Conservation (phyloP, 1,139 yeast species). For the Yamadazyma sp. region DNA sequence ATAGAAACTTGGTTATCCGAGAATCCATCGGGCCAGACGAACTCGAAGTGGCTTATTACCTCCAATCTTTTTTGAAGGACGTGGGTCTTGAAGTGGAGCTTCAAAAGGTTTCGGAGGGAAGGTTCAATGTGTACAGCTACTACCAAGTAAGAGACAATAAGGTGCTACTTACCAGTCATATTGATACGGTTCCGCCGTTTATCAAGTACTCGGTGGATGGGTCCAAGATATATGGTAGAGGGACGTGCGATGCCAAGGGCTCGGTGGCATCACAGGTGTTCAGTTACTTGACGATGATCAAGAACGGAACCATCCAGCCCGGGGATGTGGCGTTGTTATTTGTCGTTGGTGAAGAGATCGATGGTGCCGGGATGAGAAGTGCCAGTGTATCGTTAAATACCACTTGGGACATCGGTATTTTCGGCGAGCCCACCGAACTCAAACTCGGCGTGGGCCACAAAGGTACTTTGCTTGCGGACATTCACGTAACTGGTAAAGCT, state of each 20-base stretch:
- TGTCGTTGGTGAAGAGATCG: conserved; percentile 70
- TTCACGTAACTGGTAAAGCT: conserved; percentile 55
- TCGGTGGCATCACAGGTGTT: conserved; percentile 64
- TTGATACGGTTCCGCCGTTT: conserved; percentile 73
- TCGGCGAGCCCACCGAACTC: conserved; percentile 76
- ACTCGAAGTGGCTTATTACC: conserved; percentile 27
- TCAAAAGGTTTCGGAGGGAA: conserved; percentile 31
- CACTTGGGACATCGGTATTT: conserved; percentile 60
- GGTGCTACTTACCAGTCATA: conserved; percentile 61
- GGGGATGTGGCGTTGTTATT: conserved; percentile 61
- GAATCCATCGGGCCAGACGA: conserved; percentile 39
- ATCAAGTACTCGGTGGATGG: conserved; percentile 53
- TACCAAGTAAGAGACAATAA: conserved; percentile 53
- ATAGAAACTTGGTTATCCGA: conserved; percentile 33
- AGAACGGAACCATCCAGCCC: conserved; percentile 35
- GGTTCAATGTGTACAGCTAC: conserved; percentile 62
- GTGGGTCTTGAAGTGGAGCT: conserved; percentile 55
- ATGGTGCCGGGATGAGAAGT: conserved; percentile 58
- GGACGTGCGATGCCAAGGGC: conserved; percentile 67
- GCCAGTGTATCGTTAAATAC: conserved; percentile 42
- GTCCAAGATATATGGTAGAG: conserved; percentile 59
- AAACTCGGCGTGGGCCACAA: conserved; percentile 73
- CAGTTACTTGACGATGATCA: conserved; percentile 47
- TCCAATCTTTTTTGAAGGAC: conserved; percentile 34
- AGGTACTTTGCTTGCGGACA: conserved; percentile 46